Conservation (phyloP, 176 grass and related monocot species). For the maize (Zea mays) region Zm-B73-REFERENCE-NAM-5.0 NC_050101.1:91359501-91360000, state of each 20-base stretch:
- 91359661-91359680: constrained; percentile 94
- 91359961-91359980: constrained; percentile 96
- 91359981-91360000: constrained; percentile 82
- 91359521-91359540: constrained; percentile 61
- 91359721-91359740: constrained; percentile 99
- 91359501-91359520: background rate
- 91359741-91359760: constrained; percentile 96
- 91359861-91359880: constrained; percentile 53
- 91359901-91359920: background rate
- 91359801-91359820: constrained; percentile 89
- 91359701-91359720: constrained; percentile 92
- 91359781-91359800: constrained; percentile 91
- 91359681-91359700: constrained; percentile 98
- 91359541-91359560: constrained; percentile 99
- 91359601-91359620: constrained; percentile 87
- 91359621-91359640: constrained; percentile 88
- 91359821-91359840: constrained; percentile 92
- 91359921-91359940: background rate
- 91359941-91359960: background rate
- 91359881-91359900: background rate
- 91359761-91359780: constrained; percentile 92
- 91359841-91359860: constrained; percentile 94
- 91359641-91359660: constrained; percentile 97
- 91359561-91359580: constrained; percentile 95
- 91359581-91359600: constrained; percentile 92